These are phyloP conservation scores for Backusella circina DNA, from an alignment of 192 early-diverging fungal genomes.

Conservation along the genomic window DNA sequence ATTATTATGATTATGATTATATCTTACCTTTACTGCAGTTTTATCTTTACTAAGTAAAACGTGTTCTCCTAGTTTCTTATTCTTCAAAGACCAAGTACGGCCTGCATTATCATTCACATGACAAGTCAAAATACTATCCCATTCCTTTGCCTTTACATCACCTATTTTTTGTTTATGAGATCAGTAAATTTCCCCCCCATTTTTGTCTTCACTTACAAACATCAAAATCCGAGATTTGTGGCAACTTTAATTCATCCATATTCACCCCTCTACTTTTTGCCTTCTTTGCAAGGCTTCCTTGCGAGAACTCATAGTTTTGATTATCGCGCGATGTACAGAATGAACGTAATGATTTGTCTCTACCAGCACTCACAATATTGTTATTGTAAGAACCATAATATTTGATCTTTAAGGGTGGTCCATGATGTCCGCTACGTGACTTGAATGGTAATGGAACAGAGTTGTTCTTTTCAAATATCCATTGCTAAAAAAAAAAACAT, in stretches of 20 bases:
- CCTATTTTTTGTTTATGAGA: conserved; percentile 10
- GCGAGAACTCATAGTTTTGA: conserved; percentile 84
- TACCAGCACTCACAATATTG: conserved; percentile 72
- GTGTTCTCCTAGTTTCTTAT: conserved; percentile 72
- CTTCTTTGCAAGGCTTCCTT: conserved; percentile 68
- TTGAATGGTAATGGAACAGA: conserved; percentile 79
- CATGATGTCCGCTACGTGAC: conserved; percentile 81
- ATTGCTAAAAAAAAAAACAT: conserved; percentile 52
- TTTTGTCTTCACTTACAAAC: conserved; percentile 40
- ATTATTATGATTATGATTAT: background rate
- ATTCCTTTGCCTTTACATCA: conserved; percentile 66
- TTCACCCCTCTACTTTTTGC: conserved; percentile 55
- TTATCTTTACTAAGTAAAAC: conserved; percentile 60
- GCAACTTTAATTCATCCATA: conserved; percentile 68
- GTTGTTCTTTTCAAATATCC: conserved; percentile 90
- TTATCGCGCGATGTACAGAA: conserved; percentile 87
- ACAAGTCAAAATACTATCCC: conserved; percentile 90
- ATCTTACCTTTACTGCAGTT: conserved; percentile 23
- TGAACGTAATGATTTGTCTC: conserved; percentile 77
- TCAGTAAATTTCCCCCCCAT: too few relatives aligned
- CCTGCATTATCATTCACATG: conserved; percentile 73
- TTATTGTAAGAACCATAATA: conserved; percentile 70
- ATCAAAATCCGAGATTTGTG: conserved; percentile 73
- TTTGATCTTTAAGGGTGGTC: conserved; percentile 76
- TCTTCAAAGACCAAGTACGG: conserved; percentile 80